Evolutionary conservation across 1,284 basidiomycete genomes (phyloP).

Genomic region (Vanrija pseudolonga): DNA sequence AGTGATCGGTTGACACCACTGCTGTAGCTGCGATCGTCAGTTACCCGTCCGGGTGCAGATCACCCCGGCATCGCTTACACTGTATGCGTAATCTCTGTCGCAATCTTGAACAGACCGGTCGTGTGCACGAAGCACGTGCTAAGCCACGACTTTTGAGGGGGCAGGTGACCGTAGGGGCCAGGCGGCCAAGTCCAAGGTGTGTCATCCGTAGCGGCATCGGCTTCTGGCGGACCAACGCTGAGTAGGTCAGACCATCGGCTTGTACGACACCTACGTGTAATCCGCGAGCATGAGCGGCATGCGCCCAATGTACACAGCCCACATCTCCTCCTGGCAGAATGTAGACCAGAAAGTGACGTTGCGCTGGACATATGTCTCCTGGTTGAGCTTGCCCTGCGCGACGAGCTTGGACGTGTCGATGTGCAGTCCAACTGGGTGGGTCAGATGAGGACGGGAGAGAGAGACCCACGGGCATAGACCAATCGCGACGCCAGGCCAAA

Average conservation of each 20-base stretch:
- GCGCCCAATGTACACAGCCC: slow-evolving; percentile 32
- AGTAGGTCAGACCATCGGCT: slow-evolving; percentile 11
- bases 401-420: slow-evolving; percentile 20
- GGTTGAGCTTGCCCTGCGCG: slow-evolving; percentile 15
- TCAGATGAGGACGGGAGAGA: not conserved
- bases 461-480: slow-evolving; percentile 24
- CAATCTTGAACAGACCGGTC: slow-evolving; percentile 3
- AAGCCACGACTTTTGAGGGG: slow-evolving; percentile 9
- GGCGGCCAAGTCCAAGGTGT: slow-evolving; percentile 21
- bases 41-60: not conserved
- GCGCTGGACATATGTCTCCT: slow-evolving; percentile 18
- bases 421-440: slow-evolving; percentile 24
- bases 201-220: slow-evolving; percentile 23
- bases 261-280: slow-evolving; percentile 13
- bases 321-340: slow-evolving; percentile 30
- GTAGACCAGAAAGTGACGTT: slow-evolving; percentile 29
- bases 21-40: not conserved
- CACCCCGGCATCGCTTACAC: slow-evolving; percentile 42
- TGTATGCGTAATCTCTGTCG: slow-evolving; percentile 4
- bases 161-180: not conserved
- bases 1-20: not conserved
- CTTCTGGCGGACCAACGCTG: slow-evolving; percentile 15
- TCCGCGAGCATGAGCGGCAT: slow-evolving; percentile 18
- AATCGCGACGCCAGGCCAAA: slow-evolving; percentile 22
- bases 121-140: slow-evolving; percentile 11